Evolutionary conservation across 805 yeast genomes (phyloP), one percentile per base, ranked within the genome.

Genomic region (Cyberlindnera saturnus): DNA sequence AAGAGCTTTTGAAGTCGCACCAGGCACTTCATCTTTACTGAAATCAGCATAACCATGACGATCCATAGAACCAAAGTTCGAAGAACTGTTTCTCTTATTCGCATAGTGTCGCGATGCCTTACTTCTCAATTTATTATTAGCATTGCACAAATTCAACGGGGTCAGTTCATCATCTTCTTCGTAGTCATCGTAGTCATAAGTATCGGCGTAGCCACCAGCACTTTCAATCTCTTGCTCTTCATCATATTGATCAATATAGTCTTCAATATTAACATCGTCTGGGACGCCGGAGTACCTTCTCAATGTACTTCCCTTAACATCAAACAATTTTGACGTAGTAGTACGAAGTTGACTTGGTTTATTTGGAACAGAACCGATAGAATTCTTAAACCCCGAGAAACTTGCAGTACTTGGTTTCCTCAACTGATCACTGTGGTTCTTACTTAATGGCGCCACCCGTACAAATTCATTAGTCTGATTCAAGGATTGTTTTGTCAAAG

Each of bases 271-370:
- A 13, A 69, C 71, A 56, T 79, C 80, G 54, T 79, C 83, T 0
- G 84, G 84, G 3, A 79, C 75, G 17, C 84, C 86, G 17, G 89
- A 81, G 54, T 84, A 83, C 30, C 89, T 66, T 55, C 90, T 70
- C 6, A 87, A 78, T 38, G 81, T 84, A 0, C 82, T 77, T 1
- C 87, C 89, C 51, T 78, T 82, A 11, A 78, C 74, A 53, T 84
- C 91, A 60, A 85, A 84, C 6, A 84, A 63, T 48, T 81, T 81
- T 1, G 89, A 82, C 0, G 89, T 81, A 2, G 88, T 82, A 3
- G 89, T 78, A 34, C 85, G 61, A 36, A 79, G 63, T 40, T 73
- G 78, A 36, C 49, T 49, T 34, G 40, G 36, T 26, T 39, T 43
- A 8, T 37, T 40, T 5, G 17, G 29, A 15, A 31, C 17, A 16